Percentiles rank a stretch among this genome's conserved stretches.
phyloP scores from a whole-genome alignment of 768 basidiomycete genomes.

The Leccinum barrowsii region DNA sequence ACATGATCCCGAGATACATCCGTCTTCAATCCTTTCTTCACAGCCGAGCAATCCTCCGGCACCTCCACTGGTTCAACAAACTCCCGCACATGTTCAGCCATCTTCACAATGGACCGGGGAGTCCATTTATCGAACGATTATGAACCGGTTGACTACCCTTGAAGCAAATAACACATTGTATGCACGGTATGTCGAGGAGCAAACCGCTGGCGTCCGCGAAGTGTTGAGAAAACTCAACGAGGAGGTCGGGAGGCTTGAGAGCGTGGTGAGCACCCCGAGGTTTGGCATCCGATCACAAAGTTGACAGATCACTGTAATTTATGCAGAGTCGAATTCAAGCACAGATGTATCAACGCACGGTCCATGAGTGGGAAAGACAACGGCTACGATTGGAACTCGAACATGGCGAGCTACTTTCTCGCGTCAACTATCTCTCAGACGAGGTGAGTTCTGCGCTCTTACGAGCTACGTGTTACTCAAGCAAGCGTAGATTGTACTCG shows the following conservation, averaged over 20 bases:
- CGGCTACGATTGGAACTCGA: slow-evolving; percentile 65
- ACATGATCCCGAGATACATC: slow-evolving; percentile 5
- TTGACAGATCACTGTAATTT: background rate
- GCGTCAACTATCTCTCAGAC: slow-evolving; percentile 71
- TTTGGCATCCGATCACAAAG: background rate
- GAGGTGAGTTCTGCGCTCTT: slow-evolving; percentile 51
- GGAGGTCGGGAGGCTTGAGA: slow-evolving; percentile 75
- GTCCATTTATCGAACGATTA: slow-evolving; percentile 94
- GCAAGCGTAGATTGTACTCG: slow-evolving; percentile 63
- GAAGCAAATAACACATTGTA: slow-evolving; percentile 88
- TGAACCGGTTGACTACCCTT: slow-evolving; percentile 83
- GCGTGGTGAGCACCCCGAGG: slow-evolving; percentile 53
- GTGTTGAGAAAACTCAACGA: slow-evolving; percentile 71
- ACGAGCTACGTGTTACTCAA: background rate
- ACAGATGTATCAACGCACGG: slow-evolving; percentile 57
- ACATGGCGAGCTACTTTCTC: slow-evolving; percentile 60
- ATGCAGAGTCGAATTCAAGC: slow-evolving; percentile 67
- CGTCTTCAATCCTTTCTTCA: background rate
- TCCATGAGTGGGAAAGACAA: slow-evolving; percentile 69
- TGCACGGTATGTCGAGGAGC: slow-evolving; percentile 85
- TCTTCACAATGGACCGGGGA: slow-evolving; percentile 51
- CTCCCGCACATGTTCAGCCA: slow-evolving; percentile 1
- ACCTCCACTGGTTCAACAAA: slow-evolving; percentile 2
- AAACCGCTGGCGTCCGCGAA: slow-evolving; percentile 70
- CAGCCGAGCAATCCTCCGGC: slow-evolving; percentile 4